Evolutionary conservation across 2,329 filamentous ascomycete genomes (phyloP).

Genomic region (Talaromyces sp.): DNA sequence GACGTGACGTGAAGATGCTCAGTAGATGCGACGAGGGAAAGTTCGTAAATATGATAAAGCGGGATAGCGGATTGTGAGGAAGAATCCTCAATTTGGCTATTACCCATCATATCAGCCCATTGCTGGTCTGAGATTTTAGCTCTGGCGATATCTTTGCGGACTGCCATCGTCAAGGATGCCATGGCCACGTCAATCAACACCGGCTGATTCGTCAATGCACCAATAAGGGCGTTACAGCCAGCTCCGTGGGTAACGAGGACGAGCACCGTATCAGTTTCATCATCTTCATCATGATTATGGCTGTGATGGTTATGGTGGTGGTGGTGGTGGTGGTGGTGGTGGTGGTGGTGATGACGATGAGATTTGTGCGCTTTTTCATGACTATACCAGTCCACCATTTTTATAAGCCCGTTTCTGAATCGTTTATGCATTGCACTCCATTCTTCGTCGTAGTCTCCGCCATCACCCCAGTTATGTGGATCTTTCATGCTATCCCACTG

Average conservation of each 20-base stretch:
- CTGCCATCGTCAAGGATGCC: slow-evolving; percentile 86
- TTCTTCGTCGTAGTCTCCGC: slow-evolving; percentile 84
- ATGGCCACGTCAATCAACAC: slow-evolving; percentile 86
- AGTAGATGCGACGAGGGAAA: slow-evolving; percentile 58
- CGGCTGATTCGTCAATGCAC: slow-evolving; percentile 84
- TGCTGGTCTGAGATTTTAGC: slow-evolving; percentile 13
- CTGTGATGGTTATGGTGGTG: slow-evolving; percentile 51
- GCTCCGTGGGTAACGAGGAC: slow-evolving; percentile 91
- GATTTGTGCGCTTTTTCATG: slow-evolving; percentile 38
- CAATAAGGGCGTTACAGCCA: slow-evolving; percentile 91
- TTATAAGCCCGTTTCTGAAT: slow-evolving; percentile 74
- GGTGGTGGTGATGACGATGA: slow-evolving; percentile 31
- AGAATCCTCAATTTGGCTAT: slow-evolving; percentile 14
- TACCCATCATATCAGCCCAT: slow-evolving; percentile 11
- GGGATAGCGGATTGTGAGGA: slow-evolving; percentile 25
- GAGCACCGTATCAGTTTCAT: slow-evolving; percentile 70
- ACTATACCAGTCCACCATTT: slow-evolving; percentile 77
- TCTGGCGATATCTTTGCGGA: slow-evolving; percentile 49
- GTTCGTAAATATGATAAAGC: slow-evolving; percentile 52
- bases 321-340: slow-evolving; percentile 36
- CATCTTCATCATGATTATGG: slow-evolving; percentile 53
- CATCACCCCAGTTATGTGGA: slow-evolving; percentile 78
- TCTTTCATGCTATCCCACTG: slow-evolving; percentile 90
- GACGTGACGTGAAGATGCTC: slow-evolving; percentile 56
- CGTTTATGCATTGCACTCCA: slow-evolving; percentile 94